phyloP scores from a whole-genome alignment of 1,284 basidiomycete species.

The Papiliotrema fonsecae region DNA sequence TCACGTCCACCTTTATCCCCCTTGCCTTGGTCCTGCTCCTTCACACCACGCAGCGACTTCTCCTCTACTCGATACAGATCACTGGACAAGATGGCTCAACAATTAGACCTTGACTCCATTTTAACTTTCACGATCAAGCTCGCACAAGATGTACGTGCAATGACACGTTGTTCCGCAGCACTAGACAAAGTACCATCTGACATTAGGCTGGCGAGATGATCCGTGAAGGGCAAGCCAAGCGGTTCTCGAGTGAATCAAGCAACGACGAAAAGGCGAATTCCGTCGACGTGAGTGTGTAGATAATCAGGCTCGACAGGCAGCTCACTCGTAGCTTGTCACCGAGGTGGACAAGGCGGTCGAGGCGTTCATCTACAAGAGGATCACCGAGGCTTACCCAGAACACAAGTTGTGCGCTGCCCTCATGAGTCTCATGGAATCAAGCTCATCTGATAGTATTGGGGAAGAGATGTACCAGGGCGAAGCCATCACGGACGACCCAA shows the following conservation, averaged over 20 bases:
- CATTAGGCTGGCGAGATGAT: slow-evolving; percentile 50
- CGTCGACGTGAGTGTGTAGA: slow-evolving; percentile 58
- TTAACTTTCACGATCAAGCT: slow-evolving; percentile 69
- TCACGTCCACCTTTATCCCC: too few species aligned
- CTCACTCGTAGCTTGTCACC: slow-evolving; percentile 65
- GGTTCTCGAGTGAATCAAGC: slow-evolving; percentile 51
- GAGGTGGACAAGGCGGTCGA: slow-evolving; percentile 94
- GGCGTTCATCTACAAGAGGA: slow-evolving; percentile 69
- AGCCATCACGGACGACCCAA: slow-evolving; percentile 75
- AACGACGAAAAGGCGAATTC: slow-evolving; percentile 84
- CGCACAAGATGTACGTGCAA: slow-evolving; percentile 51
- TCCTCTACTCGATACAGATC: background rate
- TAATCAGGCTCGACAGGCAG: background rate
- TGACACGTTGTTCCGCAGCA: background rate
- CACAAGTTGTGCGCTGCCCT: slow-evolving; percentile 69
- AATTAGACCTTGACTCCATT: slow-evolving; percentile 59
- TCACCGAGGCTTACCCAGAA: slow-evolving; percentile 63
- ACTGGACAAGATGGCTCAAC: slow-evolving; percentile 17
- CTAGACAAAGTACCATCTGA: background rate
- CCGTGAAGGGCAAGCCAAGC: slow-evolving; percentile 45
- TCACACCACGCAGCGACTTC: background rate
- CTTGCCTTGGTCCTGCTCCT: too few species aligned
- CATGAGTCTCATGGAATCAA: slow-evolving; percentile 3
- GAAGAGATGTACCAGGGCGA: slow-evolving; percentile 78
- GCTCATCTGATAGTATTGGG: slow-evolving; percentile 65